These are phyloP conservation scores for Immersiporthe knoxdaviesiana DNA, from an alignment of 2,329 filamentous ascomycete species.

Conservation along the genomic window DNA sequence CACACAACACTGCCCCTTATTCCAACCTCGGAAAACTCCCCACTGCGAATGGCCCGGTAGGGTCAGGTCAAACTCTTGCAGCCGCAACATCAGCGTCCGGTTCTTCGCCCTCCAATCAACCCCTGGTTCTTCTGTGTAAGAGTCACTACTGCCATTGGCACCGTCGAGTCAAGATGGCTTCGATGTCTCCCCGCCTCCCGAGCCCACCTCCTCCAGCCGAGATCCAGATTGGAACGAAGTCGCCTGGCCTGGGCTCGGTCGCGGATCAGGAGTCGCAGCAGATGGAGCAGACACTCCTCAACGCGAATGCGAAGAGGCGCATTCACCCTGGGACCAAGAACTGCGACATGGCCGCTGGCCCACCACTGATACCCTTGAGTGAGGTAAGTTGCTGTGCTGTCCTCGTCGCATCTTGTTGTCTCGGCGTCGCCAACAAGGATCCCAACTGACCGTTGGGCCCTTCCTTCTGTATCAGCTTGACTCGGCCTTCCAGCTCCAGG, in stretches of 20 bases:
- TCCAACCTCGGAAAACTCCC: background rate
- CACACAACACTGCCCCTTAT: background rate
- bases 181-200: slow-evolving; percentile 88
- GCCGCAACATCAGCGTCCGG: background rate
- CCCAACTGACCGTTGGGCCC: background rate
- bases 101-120: background rate
- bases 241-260: slow-evolving; percentile 35
- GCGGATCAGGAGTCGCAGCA: slow-evolving; percentile 60
- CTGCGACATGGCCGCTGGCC: slow-evolving; percentile 90
- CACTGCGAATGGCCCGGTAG: slow-evolving; percentile 17
- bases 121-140: background rate
- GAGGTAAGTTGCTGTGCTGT: slow-evolving; percentile 64
- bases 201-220: slow-evolving; percentile 94
- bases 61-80: slow-evolving; percentile 5
- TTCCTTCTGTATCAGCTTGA: slow-evolving; percentile 69
- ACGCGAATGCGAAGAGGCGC: slow-evolving; percentile 76
- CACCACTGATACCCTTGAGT: slow-evolving; percentile 81
- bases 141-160: background rate
- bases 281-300: slow-evolving; percentile 66
- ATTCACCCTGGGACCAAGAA: slow-evolving; percentile 92
- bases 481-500: slow-evolving; percentile 95
- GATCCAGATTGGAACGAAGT: slow-evolving; percentile 73
- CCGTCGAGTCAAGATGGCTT: slow-evolving; percentile 59
- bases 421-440: background rate
- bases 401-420: background rate